A percentile compares a stretch with the other conserved stretches of the same genome.
Conservation (phyloP, 2,329 filamentous ascomycete genomes). For the Talaromyces sp. region DNA sequence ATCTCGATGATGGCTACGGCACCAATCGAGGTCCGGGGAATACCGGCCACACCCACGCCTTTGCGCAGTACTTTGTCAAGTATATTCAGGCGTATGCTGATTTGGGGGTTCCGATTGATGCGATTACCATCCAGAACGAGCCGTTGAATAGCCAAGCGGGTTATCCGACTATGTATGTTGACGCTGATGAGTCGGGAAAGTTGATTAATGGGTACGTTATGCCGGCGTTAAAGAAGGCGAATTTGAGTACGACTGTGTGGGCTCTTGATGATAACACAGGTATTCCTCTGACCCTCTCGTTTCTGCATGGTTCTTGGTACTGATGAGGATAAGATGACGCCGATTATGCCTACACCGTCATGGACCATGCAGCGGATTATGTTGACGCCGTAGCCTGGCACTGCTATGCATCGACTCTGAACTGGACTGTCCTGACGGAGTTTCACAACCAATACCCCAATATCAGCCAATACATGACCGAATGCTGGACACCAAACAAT, state of each 20-base stretch:
- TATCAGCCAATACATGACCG: slow-evolving; percentile 37
- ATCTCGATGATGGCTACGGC: slow-evolving; percentile 27
- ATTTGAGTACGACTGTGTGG: slow-evolving; percentile 25
- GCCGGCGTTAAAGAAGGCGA: slow-evolving; percentile 24
- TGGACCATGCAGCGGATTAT: slow-evolving; percentile 25
- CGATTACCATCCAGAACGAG: slow-evolving; percentile 37
- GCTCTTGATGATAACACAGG: slow-evolving; percentile 39
- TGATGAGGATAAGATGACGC: slow-evolving; percentile 21
- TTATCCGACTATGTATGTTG: slow-evolving; percentile 37
- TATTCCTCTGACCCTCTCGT: too few species aligned
- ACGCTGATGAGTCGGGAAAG: slow-evolving; percentile 30
- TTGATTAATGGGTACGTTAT: slow-evolving; percentile 29
- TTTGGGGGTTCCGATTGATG: slow-evolving; percentile 31
- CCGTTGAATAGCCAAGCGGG: slow-evolving; percentile 35
- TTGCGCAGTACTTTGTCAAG: slow-evolving; percentile 34
- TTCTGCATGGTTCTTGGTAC: too few species aligned
- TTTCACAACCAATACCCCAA: slow-evolving; percentile 31
- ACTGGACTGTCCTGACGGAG: slow-evolving; percentile 32
- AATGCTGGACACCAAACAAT: slow-evolving; percentile 31
- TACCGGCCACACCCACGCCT: slow-evolving; percentile 28
- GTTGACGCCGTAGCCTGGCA: slow-evolving; percentile 36
- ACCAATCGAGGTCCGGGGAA: slow-evolving; percentile 24
- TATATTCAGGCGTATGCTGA: slow-evolving; percentile 34
- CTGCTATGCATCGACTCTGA: slow-evolving; percentile 33
- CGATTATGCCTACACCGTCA: slow-evolving; percentile 31